A percentile compares a stretch with the other conserved stretches of the same genome.
These are phyloP conservation scores for Nitzschia palea DNA, from an alignment of 108 stramenopile species.

Conservation along the genomic window DNA sequence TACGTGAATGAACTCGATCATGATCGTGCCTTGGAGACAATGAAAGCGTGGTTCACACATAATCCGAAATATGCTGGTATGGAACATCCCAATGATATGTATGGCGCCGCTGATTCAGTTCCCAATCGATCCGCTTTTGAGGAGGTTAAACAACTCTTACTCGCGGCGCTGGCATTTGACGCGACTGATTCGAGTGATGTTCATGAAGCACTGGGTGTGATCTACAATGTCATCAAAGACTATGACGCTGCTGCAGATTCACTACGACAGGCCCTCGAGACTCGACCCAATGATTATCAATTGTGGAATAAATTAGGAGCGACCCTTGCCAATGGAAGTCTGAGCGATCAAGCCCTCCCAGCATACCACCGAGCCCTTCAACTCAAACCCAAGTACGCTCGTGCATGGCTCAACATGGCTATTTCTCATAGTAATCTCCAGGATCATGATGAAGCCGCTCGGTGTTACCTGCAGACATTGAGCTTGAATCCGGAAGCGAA, in stretches of 20 bases:
- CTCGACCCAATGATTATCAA: slow-evolving; percentile 79
- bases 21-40: slow-evolving; percentile 68
- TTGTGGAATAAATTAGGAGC: slow-evolving; percentile 95
- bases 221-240: slow-evolving; percentile 91
- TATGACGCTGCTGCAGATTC: slow-evolving; percentile 80
- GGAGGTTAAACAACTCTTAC: slow-evolving; percentile 84
- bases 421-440: slow-evolving; percentile 90
- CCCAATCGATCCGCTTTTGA: slow-evolving; percentile 54
- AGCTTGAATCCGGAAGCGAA: slow-evolving; percentile 86
- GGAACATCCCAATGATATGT: slow-evolving; percentile 66
- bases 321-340: slow-evolving; percentile 92
- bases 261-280: slow-evolving; percentile 73
- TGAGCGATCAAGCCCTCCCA: slow-evolving; percentile 82
- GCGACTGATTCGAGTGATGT: slow-evolving; percentile 72
- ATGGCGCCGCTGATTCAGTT: slow-evolving; percentile 30
- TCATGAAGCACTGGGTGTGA: slow-evolving; percentile 88
- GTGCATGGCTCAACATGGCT: slow-evolving; percentile 97
- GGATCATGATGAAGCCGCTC: slow-evolving; percentile 84
- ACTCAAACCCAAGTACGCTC: slow-evolving; percentile 90
- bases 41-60: slow-evolving; percentile 93
- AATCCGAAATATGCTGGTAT: slow-evolving; percentile 93
- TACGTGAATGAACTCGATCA: slow-evolving; percentile 95
- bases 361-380: slow-evolving; percentile 78
- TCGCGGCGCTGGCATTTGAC: slow-evolving; percentile 70
- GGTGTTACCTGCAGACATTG: slow-evolving; percentile 92